phyloP scores from a whole-genome alignment of 495 filamentous ascomycete genomes.

The Daldinia loculata region DNA sequence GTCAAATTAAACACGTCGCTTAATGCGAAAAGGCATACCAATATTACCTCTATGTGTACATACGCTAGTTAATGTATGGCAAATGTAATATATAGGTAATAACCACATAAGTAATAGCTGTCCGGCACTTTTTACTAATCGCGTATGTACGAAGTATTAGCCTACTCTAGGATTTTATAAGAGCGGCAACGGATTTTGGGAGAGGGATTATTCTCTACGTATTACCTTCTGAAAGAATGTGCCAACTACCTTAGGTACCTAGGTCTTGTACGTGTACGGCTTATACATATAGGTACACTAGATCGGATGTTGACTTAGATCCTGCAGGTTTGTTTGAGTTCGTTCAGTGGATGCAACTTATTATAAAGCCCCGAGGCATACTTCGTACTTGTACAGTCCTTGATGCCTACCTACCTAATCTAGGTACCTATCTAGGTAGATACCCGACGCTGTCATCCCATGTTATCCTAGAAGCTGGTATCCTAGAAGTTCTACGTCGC shows the following conservation, averaged over 20 bases:
- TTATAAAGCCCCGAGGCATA: constrained; percentile 21
- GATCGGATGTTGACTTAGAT: constrained; percentile 1
- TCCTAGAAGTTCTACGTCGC: background rate
- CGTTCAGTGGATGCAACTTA: constrained; percentile 3
- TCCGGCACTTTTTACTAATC: no score
- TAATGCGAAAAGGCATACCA: constrained; percentile 12
- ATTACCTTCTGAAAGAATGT: no score
- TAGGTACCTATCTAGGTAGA: background rate
- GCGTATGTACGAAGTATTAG: no score
- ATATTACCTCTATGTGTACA: background rate
- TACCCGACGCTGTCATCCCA: constrained; percentile 34
- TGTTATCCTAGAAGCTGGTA: background rate
- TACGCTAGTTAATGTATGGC: constrained; percentile 1
- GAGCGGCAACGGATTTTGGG: no score
- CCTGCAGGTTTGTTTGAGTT: constrained; percentile 12
- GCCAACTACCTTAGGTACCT: background rate
- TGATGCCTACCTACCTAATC: background rate
- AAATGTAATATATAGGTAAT: no score
- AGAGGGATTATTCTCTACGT: no score
- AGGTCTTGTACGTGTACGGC: background rate
- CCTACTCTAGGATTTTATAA: no score
- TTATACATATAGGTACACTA: no score
- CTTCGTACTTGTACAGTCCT: background rate
- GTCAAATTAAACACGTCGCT: constrained; percentile 24
- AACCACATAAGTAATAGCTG: no score